Evolutionary conservation across 805 yeast species (phyloP).

Genomic region (Schwanniomyces pseudopolymorphus): DNA sequence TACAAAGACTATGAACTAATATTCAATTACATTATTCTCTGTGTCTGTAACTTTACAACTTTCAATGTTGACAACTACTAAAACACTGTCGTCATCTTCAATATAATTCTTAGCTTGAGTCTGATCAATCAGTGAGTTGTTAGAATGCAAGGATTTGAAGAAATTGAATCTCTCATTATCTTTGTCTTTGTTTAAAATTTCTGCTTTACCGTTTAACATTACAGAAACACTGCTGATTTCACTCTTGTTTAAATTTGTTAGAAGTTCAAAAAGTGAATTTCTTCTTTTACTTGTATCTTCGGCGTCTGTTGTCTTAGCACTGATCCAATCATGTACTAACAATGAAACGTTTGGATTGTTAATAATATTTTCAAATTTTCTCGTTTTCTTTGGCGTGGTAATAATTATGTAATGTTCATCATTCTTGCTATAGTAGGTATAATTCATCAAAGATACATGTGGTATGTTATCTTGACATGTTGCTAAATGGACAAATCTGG

Average conservation of each 20-base stretch:
- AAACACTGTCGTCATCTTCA: conserved; percentile 58
- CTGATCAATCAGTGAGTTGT: conserved; percentile 66
- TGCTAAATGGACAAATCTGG: conserved; percentile 79
- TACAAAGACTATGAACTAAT: conserved; percentile 11
- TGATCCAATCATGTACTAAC: conserved; percentile 88
- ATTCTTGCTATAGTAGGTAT: conserved; percentile 54
- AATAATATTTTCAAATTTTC: conserved; percentile 68
- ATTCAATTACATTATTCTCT: conserved; percentile 54
- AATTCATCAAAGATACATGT: conserved; percentile 90
- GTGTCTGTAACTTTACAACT: conserved; percentile 79
- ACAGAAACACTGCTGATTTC: conserved; percentile 81
- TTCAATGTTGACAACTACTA: conserved; percentile 63
- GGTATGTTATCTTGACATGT: conserved; percentile 76
- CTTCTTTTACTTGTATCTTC: conserved; percentile 17
- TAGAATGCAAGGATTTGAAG: conserved; percentile 61
- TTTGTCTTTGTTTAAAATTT: conserved; percentile 41
- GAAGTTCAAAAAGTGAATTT: conserved; percentile 45
- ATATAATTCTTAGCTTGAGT: conserved; percentile 54
- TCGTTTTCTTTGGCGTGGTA: conserved; percentile 69
- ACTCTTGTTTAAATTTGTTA: conserved; percentile 74
- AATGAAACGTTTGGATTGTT: conserved; percentile 78
- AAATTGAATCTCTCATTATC: conserved; percentile 50
- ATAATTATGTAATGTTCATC: conserved; percentile 58
- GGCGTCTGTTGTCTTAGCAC: conserved; percentile 45
- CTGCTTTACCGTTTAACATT: conserved; percentile 73